These are phyloP conservation scores for Candida takata DNA, from an alignment of 805 yeast genomes.

Conservation along the genomic window DNA sequence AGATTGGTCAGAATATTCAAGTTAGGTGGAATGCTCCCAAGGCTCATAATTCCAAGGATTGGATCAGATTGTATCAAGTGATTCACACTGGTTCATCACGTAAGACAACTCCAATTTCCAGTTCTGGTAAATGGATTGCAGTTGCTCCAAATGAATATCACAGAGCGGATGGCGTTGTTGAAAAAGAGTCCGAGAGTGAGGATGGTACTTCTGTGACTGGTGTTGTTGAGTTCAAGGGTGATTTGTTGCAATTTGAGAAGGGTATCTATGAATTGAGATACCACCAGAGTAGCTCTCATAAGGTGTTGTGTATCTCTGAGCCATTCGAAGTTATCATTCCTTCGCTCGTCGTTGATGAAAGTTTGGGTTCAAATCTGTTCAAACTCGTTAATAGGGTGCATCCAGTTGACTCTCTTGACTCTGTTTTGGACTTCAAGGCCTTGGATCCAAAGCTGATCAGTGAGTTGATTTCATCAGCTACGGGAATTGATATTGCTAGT, in stretches of 20 bases:
- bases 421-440: constrained; percentile 21
- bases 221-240: constrained; percentile 38
- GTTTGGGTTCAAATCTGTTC: constrained; percentile 26
- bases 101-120: constrained; percentile 49
- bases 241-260: constrained; percentile 51
- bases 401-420: constrained; percentile 14
- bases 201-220: constrained; percentile 33
- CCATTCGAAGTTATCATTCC: constrained; percentile 56
- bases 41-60: constrained; percentile 44
- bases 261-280: constrained; percentile 73
- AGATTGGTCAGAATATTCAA: constrained; percentile 46
- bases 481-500: constrained; percentile 29
- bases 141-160: constrained; percentile 30
- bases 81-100: constrained; percentile 51
- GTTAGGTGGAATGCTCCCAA: constrained; percentile 51
- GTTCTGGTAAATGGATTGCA: constrained; percentile 61
- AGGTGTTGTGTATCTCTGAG: constrained; percentile 55
- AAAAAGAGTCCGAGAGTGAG: constrained; percentile 5
- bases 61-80: constrained; percentile 73
- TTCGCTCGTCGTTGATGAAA: constrained; percentile 28
- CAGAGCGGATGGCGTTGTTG: constrained; percentile 13
- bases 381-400: constrained; percentile 16
- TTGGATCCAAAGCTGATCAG: constrained; percentile 20
- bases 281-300: constrained; percentile 60
- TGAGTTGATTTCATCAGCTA: constrained; percentile 26